Conservation (phyloP, 306 rosid species). For the Senna tora region DNA sequence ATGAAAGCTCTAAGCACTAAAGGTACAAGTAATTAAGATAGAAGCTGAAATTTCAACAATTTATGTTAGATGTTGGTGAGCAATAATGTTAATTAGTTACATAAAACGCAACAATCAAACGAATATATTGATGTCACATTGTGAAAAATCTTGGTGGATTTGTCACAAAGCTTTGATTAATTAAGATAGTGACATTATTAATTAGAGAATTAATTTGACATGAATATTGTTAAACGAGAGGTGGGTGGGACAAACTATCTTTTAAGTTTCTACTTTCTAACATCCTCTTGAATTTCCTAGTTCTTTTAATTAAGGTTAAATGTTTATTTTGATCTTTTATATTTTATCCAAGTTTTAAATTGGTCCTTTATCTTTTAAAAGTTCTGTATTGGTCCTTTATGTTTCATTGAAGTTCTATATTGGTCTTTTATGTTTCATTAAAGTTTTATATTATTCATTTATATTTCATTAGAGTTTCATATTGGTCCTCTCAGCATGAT, state of each 20-base stretch:
- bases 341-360: too few relatives aligned
- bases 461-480: too few relatives aligned
- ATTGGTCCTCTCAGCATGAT: too few relatives aligned
- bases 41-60: conserved; percentile 21
- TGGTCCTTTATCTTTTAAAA: too few relatives aligned
- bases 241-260: conserved; percentile 55
- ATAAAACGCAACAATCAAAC: conserved; percentile 8
- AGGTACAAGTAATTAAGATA: not conserved
- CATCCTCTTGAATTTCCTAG: conserved; percentile 36
- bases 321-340: too few relatives aligned
- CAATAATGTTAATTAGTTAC: not conserved
- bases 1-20: not conserved
- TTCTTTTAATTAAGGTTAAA: too few relatives aligned
- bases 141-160: conserved; percentile 8
- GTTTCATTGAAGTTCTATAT: too few relatives aligned
- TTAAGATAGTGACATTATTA: conserved; percentile 39
- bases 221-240: conserved; percentile 36
- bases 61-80: conserved; percentile 10
- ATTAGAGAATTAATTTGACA: not conserved
- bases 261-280: conserved; percentile 37
- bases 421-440: too few relatives aligned
- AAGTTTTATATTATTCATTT: too few relatives aligned
- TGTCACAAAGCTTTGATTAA: conserved; percentile 9
- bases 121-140: conserved; percentile 34
- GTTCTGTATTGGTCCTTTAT: too few relatives aligned